A percentile compares a stretch with the other conserved stretches of the same genome.
Conservation (phyloP, 352 stramenopile species). For the Phytophthora vignae region DNA sequence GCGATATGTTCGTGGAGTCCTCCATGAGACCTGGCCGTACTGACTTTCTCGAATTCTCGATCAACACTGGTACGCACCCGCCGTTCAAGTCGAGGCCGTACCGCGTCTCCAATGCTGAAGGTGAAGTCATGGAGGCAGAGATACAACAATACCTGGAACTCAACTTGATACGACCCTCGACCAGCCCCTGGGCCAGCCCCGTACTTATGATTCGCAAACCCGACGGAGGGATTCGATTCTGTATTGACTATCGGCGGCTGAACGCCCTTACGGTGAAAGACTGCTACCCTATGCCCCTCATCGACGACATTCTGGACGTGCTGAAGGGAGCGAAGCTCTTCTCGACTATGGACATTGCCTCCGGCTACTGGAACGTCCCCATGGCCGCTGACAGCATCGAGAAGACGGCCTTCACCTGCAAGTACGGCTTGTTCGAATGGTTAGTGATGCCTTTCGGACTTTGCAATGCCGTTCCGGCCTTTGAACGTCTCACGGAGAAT, state of each 20-base stretch:
- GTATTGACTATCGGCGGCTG: not conserved
- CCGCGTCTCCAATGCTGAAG: slow-evolving; percentile 5
- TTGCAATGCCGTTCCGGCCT: too few species aligned
- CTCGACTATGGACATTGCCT: not conserved
- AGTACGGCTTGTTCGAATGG: not conserved
- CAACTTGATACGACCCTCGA: not conserved
- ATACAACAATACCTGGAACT: slow-evolving; percentile 19
- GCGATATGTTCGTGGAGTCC: slow-evolving; percentile 9
- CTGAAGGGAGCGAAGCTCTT: not conserved
- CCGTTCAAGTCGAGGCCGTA: slow-evolving; percentile 3
- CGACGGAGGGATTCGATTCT: slow-evolving; percentile 15
- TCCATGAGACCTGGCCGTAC: not conserved
- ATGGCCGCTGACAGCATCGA: not conserved
- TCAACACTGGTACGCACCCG: not conserved
- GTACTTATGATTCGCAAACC: slow-evolving; percentile 25
- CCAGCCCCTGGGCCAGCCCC: slow-evolving; percentile 14
- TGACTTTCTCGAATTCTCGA: not conserved
- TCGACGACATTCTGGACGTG: not conserved
- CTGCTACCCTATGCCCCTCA: not conserved
- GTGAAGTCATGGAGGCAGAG: slow-evolving; percentile 4
- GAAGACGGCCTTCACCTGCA: not conserved
- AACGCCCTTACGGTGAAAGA: slow-evolving; percentile 15
- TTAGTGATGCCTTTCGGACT: too few species aligned
- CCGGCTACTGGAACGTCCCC: not conserved
- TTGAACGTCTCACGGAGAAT: too few species aligned